These are phyloP conservation scores for Colletotrichum zoysiae DNA, from an alignment of 2,329 filamentous ascomycete genomes.

Conservation along the genomic window DNA sequence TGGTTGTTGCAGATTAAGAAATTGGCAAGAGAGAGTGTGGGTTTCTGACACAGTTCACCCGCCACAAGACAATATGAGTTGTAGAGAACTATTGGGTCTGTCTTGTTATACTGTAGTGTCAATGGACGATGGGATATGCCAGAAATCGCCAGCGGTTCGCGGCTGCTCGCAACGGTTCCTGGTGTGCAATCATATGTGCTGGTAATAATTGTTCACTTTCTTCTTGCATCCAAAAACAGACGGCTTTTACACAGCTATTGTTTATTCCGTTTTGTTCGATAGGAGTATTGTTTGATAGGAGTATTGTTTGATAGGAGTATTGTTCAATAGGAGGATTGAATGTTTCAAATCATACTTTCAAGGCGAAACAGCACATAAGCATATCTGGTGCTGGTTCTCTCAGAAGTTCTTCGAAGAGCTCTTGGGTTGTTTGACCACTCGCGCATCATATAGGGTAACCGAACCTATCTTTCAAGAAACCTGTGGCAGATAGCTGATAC, in stretches of 20 bases:
- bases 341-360: background rate
- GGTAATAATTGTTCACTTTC: background rate
- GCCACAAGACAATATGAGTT: background rate
- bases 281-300: background rate
- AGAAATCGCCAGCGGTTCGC: background rate
- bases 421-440: background rate
- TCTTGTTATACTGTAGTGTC: background rate
- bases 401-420: background rate
- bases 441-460: too few relatives aligned
- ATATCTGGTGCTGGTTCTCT: background rate
- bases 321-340: background rate
- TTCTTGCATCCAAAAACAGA: background rate
- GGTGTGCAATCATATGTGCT: background rate
- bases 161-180: background rate
- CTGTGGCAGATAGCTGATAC: accelerated
- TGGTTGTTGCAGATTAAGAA: background rate
- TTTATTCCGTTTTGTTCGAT: background rate
- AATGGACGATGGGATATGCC: background rate
- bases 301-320: background rate
- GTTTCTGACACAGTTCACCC: background rate
- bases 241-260: background rate
- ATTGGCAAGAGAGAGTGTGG: background rate
- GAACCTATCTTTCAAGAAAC: too few relatives aligned
- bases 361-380: background rate
- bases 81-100: background rate